Evolutionary conservation across 805 yeast genomes (phyloP), one percentile per base, ranked within the genome.

Genomic region (Wickerhamomyces queroliae): DNA sequence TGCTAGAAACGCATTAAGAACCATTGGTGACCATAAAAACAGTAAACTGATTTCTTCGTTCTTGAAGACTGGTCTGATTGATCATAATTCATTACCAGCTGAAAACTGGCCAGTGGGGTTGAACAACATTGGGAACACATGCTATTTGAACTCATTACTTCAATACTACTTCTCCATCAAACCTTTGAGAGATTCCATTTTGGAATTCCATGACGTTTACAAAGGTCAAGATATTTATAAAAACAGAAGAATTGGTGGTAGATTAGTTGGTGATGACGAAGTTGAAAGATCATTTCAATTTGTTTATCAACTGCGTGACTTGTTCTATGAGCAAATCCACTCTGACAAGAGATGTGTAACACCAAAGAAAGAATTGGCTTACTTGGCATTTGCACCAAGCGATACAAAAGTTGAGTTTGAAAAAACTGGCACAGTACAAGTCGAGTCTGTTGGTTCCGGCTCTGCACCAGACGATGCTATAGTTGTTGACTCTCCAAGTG

Each of bases 101-200:
- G 80, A 74, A 13, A 72, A 76, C 36, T 80, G 91, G 76, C 99
- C 99, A 0, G 86, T 88, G 4, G 99, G 99, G 0, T 69, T 93
- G 54, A 86, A 83, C 60, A 93, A 93, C 56, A 90, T 89, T 45
- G 99, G 99, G 19, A 93, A 93, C 57, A 91, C 99, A 0, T 93
- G 99, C 61, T 90, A 90, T 50, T 67, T 93, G 59, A 91, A 93
- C 58, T 91, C 98, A 0, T 67, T 93, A 36, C 64, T 91, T 31
- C 99, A 91, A 56, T 91, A 83, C 54, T 91, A 88, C 59, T 93
- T 89, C 64, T 83, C 88, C 7, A 76, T 93, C 33, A 76, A 77
- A 40, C 97, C 96, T 0, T 65, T 93, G 29, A 70, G 97, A 42
- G 76, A 82, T 3, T 70, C 73, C 43, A 71, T 88, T 16, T 49